Base-by-base conservation (phyloP, 768 basidiomycete genomes). In the Rhizopogon rudus region DNA sequence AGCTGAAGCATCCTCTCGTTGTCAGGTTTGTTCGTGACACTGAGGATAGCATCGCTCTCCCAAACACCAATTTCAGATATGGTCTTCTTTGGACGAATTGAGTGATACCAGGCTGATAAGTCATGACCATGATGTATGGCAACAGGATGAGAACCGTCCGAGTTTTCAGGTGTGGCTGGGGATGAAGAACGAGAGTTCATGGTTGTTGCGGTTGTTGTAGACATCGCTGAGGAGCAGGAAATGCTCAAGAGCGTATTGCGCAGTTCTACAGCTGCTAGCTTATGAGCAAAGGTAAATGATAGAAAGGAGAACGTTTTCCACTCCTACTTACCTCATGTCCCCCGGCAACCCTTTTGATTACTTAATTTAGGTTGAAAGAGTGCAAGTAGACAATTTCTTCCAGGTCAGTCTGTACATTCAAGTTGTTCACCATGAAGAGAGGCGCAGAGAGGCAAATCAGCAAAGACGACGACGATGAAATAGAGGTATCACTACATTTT, bases 401-500 rank as follows among this genome's bases (percentile, higher is more conserved):
- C 16, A 6, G 14, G 20, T 37, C 13, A 40, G 33, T 29, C 53
- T 51, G 42, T 48, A 51, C 42, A 55, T 53, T 40, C 44, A 29
- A 43, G 29, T 37, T 45, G 39, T 37, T 44, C 57, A 66, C 46
- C 61, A 86, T 90, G 86, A 91, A 91, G 71, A 81, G 89, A 67
- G 79, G 77, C 53, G 89, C 89, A 66, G 89, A 91, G 51, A 80
- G 71, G 57, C 86, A 92, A 61, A 64, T 92, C 35, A 75, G 77
- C 10, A 88, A 82, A 62, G 85, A 84, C 44, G 74, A 72, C 16
- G 71, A 69, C 16, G 73, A 75, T 5, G 68, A 69, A 10, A 63
- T 69, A n/a, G 62, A 72, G 66, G 70, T 73, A 14, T 28, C 63
- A n/a, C 31, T 3, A 48, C 0, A 10, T 22, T 12, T 39, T 40